These are phyloP conservation scores for Lachnellula subtilissima DNA, from an alignment of 2,329 filamentous ascomycete species.

Conservation along the genomic window DNA sequence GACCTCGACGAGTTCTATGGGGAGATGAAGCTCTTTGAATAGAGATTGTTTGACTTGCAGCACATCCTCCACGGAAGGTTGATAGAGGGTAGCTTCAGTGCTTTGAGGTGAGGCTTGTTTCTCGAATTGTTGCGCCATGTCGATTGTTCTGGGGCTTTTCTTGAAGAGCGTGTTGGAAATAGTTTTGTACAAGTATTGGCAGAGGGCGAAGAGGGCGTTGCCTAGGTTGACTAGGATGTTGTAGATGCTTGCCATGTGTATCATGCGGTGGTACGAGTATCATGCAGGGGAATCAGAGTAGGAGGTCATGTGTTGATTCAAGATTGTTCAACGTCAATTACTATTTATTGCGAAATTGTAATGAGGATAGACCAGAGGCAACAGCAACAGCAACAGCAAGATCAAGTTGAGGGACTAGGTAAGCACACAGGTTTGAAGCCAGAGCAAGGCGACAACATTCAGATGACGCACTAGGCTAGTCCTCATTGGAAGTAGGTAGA, in stretches of 20 bases:
- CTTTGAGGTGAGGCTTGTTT: background rate
- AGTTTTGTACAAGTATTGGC: background rate
- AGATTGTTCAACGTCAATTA: too few relatives aligned
- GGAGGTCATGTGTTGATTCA: too few relatives aligned
- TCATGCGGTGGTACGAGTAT: background rate
- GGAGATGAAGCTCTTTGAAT: constrained; percentile 40
- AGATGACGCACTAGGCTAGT: too few relatives aligned
- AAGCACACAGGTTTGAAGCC: too few relatives aligned
- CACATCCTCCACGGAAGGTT: constrained; percentile 46
- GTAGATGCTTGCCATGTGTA: too few relatives aligned
- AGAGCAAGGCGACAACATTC: too few relatives aligned
- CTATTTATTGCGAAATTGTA: too few relatives aligned
- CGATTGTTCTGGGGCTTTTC: background rate
- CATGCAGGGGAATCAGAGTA: background rate
- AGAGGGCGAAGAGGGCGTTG: background rate
- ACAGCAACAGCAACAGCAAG: too few relatives aligned
- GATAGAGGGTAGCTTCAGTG: constrained; percentile 11
- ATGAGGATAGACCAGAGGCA: too few relatives aligned
- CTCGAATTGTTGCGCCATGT: background rate
- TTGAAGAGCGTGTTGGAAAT: background rate
- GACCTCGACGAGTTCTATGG: constrained; percentile 50
- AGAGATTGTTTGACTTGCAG: constrained; percentile 45
- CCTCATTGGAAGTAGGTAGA: too few relatives aligned
- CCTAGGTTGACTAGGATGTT: too few relatives aligned
- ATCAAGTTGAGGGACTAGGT: too few relatives aligned